These are phyloP conservation scores for Hericium rajendrae DNA, from an alignment of 768 basidiomycete species.

Conservation along the genomic window DNA sequence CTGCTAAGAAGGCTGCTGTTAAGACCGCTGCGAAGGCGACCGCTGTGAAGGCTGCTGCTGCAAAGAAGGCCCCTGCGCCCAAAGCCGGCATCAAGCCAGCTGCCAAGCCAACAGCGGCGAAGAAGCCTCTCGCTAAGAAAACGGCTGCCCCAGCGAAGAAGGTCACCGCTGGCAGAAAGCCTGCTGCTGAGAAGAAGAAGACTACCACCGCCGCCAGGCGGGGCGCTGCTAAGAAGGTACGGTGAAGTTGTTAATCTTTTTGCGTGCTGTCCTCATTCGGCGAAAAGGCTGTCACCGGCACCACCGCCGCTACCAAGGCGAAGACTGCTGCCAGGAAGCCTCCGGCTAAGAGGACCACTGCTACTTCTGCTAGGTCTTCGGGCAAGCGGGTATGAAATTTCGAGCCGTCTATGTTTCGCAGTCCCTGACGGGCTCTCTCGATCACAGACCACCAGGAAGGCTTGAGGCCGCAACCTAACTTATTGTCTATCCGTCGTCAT, in stretches of 20 bases:
- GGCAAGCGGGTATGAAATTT: background rate
- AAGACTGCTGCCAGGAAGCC: conserved; percentile 21
- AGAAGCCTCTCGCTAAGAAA: conserved; percentile 16
- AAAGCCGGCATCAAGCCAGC: conserved; percentile 1
- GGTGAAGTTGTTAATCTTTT: background rate
- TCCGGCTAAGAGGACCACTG: conserved; percentile 14
- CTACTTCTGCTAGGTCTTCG: conserved; percentile 5
- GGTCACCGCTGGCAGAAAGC: conserved; percentile 12
- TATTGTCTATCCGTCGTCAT: background rate
- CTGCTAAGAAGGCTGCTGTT: background rate
- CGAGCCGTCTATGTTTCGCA: background rate
- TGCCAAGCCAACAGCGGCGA: conserved; percentile 3
- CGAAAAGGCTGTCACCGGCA: conserved; percentile 43
- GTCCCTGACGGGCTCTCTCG: background rate
- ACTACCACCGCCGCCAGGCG: conserved; percentile 23
- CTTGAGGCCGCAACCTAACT: background rate
- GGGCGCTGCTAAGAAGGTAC: conserved; percentile 56
- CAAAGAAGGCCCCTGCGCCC: conserved; percentile 1
- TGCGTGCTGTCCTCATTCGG: conserved; percentile 2
- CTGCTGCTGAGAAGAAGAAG: conserved; percentile 12
- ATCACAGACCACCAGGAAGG: background rate
- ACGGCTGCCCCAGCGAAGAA: conserved; percentile 22
- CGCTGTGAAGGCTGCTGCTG: conserved; percentile 1
- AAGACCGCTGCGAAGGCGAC: background rate
- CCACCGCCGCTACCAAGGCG: conserved; percentile 26